A percentile compares a stretch with the other conserved stretches of the same genome.
phyloP scores from a whole-genome alignment of 2,329 filamentous ascomycete species.

The Spiromastix sp. region DNA sequence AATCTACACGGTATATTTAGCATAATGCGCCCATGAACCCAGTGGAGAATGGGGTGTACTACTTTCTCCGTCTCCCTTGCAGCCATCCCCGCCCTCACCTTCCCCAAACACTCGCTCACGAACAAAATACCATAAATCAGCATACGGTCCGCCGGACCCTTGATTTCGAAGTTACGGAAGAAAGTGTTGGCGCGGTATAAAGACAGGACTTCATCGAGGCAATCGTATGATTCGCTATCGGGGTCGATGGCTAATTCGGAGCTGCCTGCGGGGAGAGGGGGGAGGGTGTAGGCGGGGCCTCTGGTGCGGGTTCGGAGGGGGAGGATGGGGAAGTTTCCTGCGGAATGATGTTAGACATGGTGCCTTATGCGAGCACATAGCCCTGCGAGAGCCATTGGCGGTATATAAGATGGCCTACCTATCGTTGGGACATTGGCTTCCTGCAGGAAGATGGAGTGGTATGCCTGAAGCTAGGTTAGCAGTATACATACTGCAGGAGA shows the following conservation, averaged over 20 bases:
- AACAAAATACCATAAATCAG: constrained; percentile 96
- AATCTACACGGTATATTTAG: constrained; percentile 57
- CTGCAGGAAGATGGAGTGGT: constrained; percentile 93
- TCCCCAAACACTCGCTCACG: constrained; percentile 77
- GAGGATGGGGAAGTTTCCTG: constrained; percentile 87
- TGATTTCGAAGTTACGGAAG: constrained; percentile 99
- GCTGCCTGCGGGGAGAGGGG: constrained; percentile 49
- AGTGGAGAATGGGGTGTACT: too few species aligned
- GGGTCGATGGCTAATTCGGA: constrained; percentile 53
- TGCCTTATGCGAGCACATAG: too few species aligned
- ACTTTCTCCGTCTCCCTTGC: constrained; percentile 58
- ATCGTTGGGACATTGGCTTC: constrained; percentile 59
- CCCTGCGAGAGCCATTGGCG: not conserved
- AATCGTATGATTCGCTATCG: constrained; percentile 88
- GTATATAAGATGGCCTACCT: constrained; percentile 31
- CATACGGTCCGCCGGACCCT: constrained; percentile 85
- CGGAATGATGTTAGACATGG: constrained; percentile 19
- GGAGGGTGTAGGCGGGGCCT: constrained; percentile 83
- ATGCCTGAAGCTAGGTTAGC: constrained; percentile 52
- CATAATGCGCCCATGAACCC: too few species aligned
- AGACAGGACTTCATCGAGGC: constrained; percentile 82
- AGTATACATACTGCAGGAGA: constrained; percentile 3
- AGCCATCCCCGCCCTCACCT: constrained; percentile 67
- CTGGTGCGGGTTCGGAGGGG: constrained; percentile 90
- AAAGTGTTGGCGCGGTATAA: constrained; percentile 97